Evolutionary conservation across 495 filamentous ascomycete species (phyloP).

Genomic region (Endocarpon pusillum): DNA sequence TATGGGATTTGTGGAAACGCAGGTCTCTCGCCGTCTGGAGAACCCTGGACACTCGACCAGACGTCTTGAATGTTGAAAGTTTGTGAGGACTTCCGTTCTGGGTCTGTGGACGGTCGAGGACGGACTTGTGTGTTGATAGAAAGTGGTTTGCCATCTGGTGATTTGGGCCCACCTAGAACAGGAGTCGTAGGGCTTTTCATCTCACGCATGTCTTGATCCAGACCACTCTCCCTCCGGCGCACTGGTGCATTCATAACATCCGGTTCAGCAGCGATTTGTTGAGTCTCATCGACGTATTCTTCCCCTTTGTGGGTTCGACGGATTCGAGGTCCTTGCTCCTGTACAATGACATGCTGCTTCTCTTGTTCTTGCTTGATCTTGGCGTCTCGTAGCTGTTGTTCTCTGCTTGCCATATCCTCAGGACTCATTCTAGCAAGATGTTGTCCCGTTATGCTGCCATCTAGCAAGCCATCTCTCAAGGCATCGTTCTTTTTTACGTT

Average conservation of each 20-base stretch:
- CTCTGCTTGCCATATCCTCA: slow-evolving; percentile 81
- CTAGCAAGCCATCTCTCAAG: slow-evolving; percentile 58
- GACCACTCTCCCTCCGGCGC: slow-evolving; percentile 20
- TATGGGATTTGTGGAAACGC: slow-evolving; percentile 17
- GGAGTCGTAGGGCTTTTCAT: slow-evolving; percentile 9
- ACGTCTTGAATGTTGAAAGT: slow-evolving; percentile 59
- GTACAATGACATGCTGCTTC: slow-evolving; percentile 69
- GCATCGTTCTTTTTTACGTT: slow-evolving; percentile 78
- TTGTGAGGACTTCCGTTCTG: slow-evolving; percentile 19
- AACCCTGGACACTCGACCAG: slow-evolving; percentile 45
- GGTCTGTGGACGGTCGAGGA: slow-evolving; percentile 21
- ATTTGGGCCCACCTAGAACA: slow-evolving; percentile 6
- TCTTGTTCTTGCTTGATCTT: slow-evolving; percentile 63
- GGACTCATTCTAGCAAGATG: slow-evolving; percentile 67
- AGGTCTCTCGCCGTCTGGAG: slow-evolving; percentile 25
- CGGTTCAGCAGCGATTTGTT: slow-evolving; percentile 28
- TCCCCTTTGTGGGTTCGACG: slow-evolving; percentile 91
- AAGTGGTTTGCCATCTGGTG: no score
- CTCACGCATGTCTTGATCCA: slow-evolving; percentile 16
- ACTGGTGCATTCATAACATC: no score
- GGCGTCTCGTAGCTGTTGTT: slow-evolving; percentile 63
- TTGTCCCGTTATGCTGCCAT: slow-evolving; percentile 46
- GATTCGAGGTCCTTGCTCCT: slow-evolving; percentile 69
- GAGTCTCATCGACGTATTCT: slow-evolving; percentile 55
- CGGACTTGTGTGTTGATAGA: slow-evolving; percentile 29